Evolutionary conservation across 345 rosid species (phyloP), one percentile per base, ranked within the genome.

Genomic region (Conringia planisiliqua): DNA sequence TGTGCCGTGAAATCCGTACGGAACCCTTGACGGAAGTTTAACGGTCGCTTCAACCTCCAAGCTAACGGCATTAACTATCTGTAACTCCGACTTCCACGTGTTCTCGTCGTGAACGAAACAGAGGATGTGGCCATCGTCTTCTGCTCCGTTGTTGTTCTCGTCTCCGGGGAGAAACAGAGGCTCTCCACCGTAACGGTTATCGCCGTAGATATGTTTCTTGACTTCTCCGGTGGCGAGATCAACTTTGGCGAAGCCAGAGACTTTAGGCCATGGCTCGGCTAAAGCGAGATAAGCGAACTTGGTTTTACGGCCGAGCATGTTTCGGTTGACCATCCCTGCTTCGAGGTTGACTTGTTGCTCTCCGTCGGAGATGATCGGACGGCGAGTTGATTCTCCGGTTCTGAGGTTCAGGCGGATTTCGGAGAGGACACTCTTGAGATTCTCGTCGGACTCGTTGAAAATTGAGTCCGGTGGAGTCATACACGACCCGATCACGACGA

Each of bases 211-310:
- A 68, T 84, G 82, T 40, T 87, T 91, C 50, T 64, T 65, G 27
- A 83, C 83, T 7, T 85, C 86, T 7, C 97, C 95, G 0, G 87
- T 87, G 10, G 61, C 38, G 16, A 91, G 83, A 62, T 89, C 89
- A 30, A 87, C 93, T 70, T 89, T 91, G 3, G 97, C 96, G 17
- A 91, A 88, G 4, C 95, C 97, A 0, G 96, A 91, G 7, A 91
- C 97, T 75, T 85, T 91, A 1, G 97, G 95, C 97, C 97, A 91
- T 0, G 97, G 97, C 81, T 91, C 95, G 0, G 97, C 97, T 0
- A 89, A 68, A 4, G 97, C 97, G 14, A 91, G 64, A 62, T 89
- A 91, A 0, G 93, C 93, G 66, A 78, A 89, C 44, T 33, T 79
- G 17, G 90, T 89, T 51, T 85, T 89, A n/a, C 93, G 86, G 14